Base-by-base conservation (phyloP, 139 green algal genomes). In the Volvox reticuliferus region DNA sequence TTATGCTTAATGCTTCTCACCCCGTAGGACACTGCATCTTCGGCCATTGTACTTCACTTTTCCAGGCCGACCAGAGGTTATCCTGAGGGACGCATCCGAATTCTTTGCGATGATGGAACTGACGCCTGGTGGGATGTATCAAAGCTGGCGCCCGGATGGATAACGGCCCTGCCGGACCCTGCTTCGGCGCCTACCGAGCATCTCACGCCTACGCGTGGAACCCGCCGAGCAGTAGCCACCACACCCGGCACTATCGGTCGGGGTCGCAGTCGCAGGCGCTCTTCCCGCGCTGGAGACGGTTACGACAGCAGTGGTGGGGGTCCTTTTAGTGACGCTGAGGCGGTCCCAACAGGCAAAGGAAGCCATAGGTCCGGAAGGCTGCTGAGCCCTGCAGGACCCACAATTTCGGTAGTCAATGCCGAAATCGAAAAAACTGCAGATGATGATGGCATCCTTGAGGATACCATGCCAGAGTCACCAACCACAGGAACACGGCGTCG, bases 71-170 rank as follows among this genome's bases (percentile, higher is more conserved):
- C 87, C 9, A 26, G 87, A 17, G 62, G 76, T 0, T 92, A 89
- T 73, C 89, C 89, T 0, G 75, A 77, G 50, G 89, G 89, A 18
- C 81, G 89, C 18, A 68, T 92, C 19, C 65, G 85, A 21, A 80
- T 92, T 1, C 26, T 89, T 21, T 89, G 68, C 37, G 69, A 82
- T 12, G 85, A 89, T 44, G 83, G 67, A 67, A 87, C 81, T 18
- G 81, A 87, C 30, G 30, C 79, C n/a, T 90, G 86, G 86, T 90
- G 86, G 86, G 86, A 90, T 79, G 50, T 90, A 0, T 35, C 86
- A 16, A 92, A 92, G 35, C 37, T 92, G 2, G 67, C 69, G 21
- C 0, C 19, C 14, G 82, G 62, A 0, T 92, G 89, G 89, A 79
- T 92, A 14, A 86, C 81, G 21, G 17, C 28, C 63, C 50, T 79